Base-by-base conservation (phyloP, 306 rosid genomes). In the Sicyos baderoa region DNA sequence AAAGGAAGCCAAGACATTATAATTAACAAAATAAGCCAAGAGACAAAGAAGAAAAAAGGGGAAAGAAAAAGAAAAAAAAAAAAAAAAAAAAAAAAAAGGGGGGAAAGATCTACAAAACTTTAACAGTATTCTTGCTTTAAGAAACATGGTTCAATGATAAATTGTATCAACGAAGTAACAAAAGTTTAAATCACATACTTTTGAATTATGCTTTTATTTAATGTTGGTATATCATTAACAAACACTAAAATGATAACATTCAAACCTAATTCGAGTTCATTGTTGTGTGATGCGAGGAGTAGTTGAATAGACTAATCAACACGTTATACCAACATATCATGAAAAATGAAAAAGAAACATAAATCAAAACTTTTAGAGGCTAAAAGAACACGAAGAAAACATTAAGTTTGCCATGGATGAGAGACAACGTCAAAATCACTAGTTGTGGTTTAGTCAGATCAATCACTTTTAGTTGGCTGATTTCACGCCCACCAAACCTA, bases 401-500 rank as follows among this genome's bases (percentile, higher is more conserved):
- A 4, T 3, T 32, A 2, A 0, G 5, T 32, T 2, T 32, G 37
- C 29, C 1, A 3, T 25, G 1, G 3, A 3, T 25, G 1, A 25
- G 1, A 5, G 29, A 8, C 35, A 8, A 23, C 44, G 16, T 60
- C 67, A 60, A 60, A 8, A 60, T n/a, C 67, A 60, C 0, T 7
- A 18, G 44, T 27, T 15, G 19, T 23, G 29, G 49, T 64, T 64
- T 47, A 44, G 51, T 65, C 71, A 65, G 40, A 65, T 65, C 70
- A 44, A 45, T 65, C 70, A 44, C 54, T 65, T 65, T 63, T 19
- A 25, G 53, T 45, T 65, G 35, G 70, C 16, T 21, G 54, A 64
- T 64, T 44, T 64, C 70, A 44, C 32, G 9, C 35, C 70, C 4
- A 62, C 51, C 68, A 44, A 64, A 62, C 68, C 16, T 11, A 44